Base-by-base conservation (phyloP, 2,329 filamentous ascomycete genomes). In the Leptographium radiaticola region DNA sequence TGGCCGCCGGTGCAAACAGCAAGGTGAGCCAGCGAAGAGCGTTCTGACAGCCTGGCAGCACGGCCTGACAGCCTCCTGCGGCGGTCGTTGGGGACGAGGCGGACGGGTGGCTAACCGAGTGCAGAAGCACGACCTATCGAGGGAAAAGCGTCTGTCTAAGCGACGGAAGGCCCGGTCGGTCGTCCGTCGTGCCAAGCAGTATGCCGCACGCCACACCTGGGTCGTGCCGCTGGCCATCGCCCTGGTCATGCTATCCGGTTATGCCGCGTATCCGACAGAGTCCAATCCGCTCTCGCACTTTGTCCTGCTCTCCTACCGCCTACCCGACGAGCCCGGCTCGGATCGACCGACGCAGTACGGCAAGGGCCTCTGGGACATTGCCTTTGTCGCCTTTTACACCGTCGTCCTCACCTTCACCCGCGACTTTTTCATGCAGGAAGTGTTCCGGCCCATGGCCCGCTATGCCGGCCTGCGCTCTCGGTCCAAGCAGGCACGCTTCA, bases 361-460 rank as follows among this genome's bases (percentile, higher is more conserved):
- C 67, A 96, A 96, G 68, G 90, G 90, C n/a, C 75, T 70, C 43
- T 86, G 84, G 73, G 90, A 97, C 66, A 75, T 95, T 53, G 86
- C 86, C 45, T 91, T 97, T 63, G 87, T 96, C 53, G 72, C 74
- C 56, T 96, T 96, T 72, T 96, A 96, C 71, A 91, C 81, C 43
- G 73, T 96, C 55, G 84, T 96, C 25, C 77, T 97, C 57, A 89
- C 87, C 57, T 96, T 97, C 67, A 95, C 89, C 12, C 87, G 90
- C 65, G 90, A 97, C 68, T 95, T 95, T 68, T 77, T 95, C 70
- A 96, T 95, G 90, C 90, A 95, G 71, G 84, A 89, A 63, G 63
- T 95, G 51, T 80, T 96, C 55, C 81, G 84, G 13, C 90, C 89
- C 0, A 73, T 90, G 57, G 88, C 89, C 7, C 75, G 80, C 45